These are phyloP conservation scores for Imleria badia DNA, from an alignment of 768 basidiomycete genomes.

Conservation along the genomic window DNA sequence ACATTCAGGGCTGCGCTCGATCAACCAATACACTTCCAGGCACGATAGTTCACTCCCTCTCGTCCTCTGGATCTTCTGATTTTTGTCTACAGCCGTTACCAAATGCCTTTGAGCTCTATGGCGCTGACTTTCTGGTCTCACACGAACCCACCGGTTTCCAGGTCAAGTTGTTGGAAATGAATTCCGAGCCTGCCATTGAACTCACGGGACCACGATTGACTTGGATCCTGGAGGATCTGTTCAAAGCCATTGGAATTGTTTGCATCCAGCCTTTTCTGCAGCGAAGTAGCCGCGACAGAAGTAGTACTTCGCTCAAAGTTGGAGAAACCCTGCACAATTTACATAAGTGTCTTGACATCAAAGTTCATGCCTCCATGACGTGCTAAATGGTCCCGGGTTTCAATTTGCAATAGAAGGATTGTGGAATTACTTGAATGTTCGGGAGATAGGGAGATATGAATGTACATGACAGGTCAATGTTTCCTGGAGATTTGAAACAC, in stretches of 20 bases:
- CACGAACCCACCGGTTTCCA: conserved; percentile 43
- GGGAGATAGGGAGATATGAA: neutral
- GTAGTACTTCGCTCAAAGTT: conserved; percentile 41
- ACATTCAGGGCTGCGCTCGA: conserved; percentile 84
- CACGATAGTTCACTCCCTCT: conserved; percentile 22
- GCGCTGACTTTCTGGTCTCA: conserved; percentile 86
- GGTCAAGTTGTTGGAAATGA: conserved; percentile 84
- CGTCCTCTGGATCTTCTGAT: neutral
- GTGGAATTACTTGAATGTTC: neutral
- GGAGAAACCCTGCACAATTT: conserved; percentile 55
- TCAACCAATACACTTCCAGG: conserved; percentile 86
- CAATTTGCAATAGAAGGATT: neutral
- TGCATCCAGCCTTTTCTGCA: conserved; percentile 65
- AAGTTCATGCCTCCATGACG: conserved; percentile 38
- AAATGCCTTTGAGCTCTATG: conserved; percentile 94
- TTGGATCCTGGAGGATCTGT: conserved; percentile 81
- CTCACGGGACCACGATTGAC: conserved; percentile 82
- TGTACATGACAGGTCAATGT: neutral
- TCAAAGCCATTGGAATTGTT: conserved; percentile 63
- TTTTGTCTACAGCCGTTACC: conserved; percentile 59
- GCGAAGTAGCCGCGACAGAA: conserved; percentile 1
- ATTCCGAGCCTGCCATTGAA: conserved; percentile 95
- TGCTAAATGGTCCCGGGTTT: conserved; percentile 1
- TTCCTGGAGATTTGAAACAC: conserved; percentile 8
- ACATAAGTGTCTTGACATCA: conserved; percentile 65